Evolutionary conservation across 257 asterid genomes (phyloP), one percentile per base, ranked within the genome.

Genomic region (Anisodus acutangulus): DNA sequence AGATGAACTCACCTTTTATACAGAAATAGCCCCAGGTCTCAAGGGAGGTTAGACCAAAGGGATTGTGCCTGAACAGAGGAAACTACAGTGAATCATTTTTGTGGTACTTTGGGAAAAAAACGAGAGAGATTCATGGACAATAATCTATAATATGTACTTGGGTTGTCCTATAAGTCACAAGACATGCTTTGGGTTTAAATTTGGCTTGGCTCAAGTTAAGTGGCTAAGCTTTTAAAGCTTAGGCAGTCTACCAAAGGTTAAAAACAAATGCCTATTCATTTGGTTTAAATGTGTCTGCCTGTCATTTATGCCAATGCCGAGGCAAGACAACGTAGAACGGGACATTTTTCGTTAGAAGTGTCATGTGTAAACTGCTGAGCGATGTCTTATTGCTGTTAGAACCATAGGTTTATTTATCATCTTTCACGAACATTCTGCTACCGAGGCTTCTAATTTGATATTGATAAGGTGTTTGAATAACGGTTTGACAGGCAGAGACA

Each of bases 401-500:
- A 31, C 45, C 2, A 76, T 37, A 22, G 12, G 6, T 8, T 31
- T 49, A 51, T 51, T 76, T 76, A 2, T 13, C 13, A 22, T 76
- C 43, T 51, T 51, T 76, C 45, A 51, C 1, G 6, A 22, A 51
- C 22, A 51, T 76, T 76, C 37, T 12, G 12, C 4, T 51, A 3
- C 6, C 15, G 45, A 51, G 47, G 80, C 43, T 51, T 47, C 63
- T 76, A 49, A 76, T 51, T 51, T 51, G 45, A 76, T 76, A 26
- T 13, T 76, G 62, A 22, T 76, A 76, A 51, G 81, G 63, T 76
- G 47, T 17, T 11, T 76, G 63, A 76, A 76, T 53, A 12, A 26
- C 51, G 58, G n/a, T 10, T 74, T 22, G 63, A 26, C 81, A 96
- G 99, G 97, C 95, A 2, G 99, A 97, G 92, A 92, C 99, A 64